Evolutionary conservation across 2,329 filamentous ascomycete genomes (phyloP).

Genomic region (Hymenoscyphus albidus): DNA sequence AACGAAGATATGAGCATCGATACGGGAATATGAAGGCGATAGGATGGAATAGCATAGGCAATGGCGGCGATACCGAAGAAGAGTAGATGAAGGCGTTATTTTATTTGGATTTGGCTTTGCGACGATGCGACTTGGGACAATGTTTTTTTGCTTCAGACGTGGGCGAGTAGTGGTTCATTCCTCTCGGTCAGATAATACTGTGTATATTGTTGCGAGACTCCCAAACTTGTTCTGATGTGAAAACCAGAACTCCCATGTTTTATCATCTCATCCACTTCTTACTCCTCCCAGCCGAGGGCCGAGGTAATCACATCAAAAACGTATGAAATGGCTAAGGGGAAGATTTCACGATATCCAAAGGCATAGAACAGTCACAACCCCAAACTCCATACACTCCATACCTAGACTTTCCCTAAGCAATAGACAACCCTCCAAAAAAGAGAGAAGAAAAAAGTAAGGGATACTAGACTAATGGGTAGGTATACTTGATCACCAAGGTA

Average conservation of each 20-base stretch:
- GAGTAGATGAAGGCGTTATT: background rate
- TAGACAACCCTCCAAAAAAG: too few relatives aligned
- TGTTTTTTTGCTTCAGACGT: conserved; percentile 6
- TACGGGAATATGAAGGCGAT: background rate
- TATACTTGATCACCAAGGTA: too few relatives aligned
- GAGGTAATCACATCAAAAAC: too few relatives aligned
- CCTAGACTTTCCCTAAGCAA: too few relatives aligned
- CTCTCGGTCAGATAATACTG: conserved; percentile 8
- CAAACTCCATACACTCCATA: too few relatives aligned
- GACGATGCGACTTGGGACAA: background rate
- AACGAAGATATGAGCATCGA: background rate
- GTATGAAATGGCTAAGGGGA: too few relatives aligned
- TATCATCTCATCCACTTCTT: background rate
- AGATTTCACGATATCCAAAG: too few relatives aligned
- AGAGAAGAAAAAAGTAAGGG: too few relatives aligned
- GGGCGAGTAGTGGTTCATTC: conserved; percentile 7
- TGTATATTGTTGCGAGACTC: conserved; percentile 2
- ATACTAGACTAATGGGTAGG: too few relatives aligned
- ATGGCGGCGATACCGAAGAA: background rate
- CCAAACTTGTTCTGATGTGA: background rate
- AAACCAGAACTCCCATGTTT: background rate
- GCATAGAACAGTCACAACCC: too few relatives aligned
- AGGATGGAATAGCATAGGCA: background rate
- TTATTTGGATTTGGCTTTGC: too few relatives aligned
- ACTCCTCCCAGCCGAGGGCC: conserved; percentile 8